Percentiles rank a stretch among this genome's conserved stretches.
These are phyloP conservation scores for Fusarium torulosum DNA, from an alignment of 2,329 filamentous ascomycete genomes.

Conservation along the genomic window DNA sequence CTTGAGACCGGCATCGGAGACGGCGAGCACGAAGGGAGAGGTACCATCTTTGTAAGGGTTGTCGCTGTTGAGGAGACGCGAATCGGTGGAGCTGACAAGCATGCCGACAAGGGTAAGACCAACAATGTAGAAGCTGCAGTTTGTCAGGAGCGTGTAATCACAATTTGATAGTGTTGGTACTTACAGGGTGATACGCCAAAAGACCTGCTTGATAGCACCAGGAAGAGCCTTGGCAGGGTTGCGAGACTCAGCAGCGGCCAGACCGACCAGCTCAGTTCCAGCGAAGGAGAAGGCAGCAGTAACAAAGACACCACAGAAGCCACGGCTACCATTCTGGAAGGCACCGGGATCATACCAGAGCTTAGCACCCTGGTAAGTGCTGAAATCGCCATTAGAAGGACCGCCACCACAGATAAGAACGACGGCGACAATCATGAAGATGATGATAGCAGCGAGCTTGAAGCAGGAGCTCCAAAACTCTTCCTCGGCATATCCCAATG, in stretches of 20 bases:
- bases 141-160: conserved; percentile 29
- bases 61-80: conserved; percentile 55
- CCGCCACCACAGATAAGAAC: conserved; percentile 70
- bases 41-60: conserved; percentile 51
- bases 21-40: conserved; percentile 66
- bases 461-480: conserved; percentile 68
- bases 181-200: conserved; percentile 63
- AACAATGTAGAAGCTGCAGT: conserved; percentile 58
- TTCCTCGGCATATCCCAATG: conserved; percentile 65
- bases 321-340: conserved; percentile 78
- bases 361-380: conserved; percentile 58
- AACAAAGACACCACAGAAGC: conserved; percentile 76
- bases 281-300: conserved; percentile 77
- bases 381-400: conserved; percentile 58
- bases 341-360: conserved; percentile 55
- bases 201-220: conserved; percentile 81
- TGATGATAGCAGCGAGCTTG: conserved; percentile 68
- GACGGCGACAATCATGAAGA: conserved; percentile 73
- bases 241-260: conserved; percentile 75
- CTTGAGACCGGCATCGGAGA: conserved; percentile 60
- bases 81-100: conserved; percentile 59
- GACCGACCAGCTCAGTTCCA: conserved; percentile 76
- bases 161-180: not conserved
- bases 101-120: conserved; percentile 64
- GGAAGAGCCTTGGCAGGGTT: conserved; percentile 80